A percentile compares a stretch with the other conserved stretches of the same genome.
These are phyloP conservation scores for Hypoxylon crocopeplum DNA, from an alignment of 495 filamentous ascomycete species.

Conservation along the genomic window DNA sequence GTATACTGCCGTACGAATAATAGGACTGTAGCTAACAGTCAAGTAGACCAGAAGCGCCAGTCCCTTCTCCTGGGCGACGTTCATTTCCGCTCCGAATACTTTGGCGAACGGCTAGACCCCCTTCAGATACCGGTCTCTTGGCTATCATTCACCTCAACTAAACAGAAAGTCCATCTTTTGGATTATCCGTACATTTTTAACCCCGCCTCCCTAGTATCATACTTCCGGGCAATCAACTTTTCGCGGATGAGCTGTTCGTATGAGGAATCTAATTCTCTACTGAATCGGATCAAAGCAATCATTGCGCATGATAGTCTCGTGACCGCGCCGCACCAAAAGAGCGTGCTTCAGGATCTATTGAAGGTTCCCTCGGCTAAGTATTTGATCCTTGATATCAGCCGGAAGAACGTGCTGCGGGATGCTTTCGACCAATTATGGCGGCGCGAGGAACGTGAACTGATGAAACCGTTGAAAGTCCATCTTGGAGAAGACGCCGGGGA, in stretches of 20 bases:
- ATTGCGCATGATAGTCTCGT: constrained; percentile 57
- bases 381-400: constrained; percentile 76
- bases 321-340: constrained; percentile 50
- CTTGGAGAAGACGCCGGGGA: constrained; percentile 83
- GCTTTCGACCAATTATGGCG: constrained; percentile 89
- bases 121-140: constrained; percentile 79
- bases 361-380: constrained; percentile 71
- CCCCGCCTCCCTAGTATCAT: constrained; percentile 73
- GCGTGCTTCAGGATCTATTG: constrained; percentile 65
- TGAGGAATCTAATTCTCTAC: constrained; percentile 70
- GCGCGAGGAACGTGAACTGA: constrained; percentile 78
- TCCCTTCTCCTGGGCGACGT: constrained; percentile 68
- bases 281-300: constrained; percentile 66
- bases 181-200: constrained; percentile 84
- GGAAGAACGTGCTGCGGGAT: constrained; percentile 74
- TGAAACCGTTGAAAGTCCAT: constrained; percentile 85
- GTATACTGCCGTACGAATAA: constrained; percentile 30
- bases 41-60: constrained; percentile 63
- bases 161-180: constrained; percentile 74
- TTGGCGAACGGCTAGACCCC: constrained; percentile 78
- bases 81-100: constrained; percentile 75
- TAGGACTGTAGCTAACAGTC: constrained; percentile 12
- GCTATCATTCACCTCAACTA: constrained; percentile 63
- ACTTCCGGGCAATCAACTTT: constrained; percentile 90
- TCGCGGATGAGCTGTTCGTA: constrained; percentile 78